Conservation (phyloP, 108 stramenopile genomes). For the Cyclotella kingstonii region DNA sequence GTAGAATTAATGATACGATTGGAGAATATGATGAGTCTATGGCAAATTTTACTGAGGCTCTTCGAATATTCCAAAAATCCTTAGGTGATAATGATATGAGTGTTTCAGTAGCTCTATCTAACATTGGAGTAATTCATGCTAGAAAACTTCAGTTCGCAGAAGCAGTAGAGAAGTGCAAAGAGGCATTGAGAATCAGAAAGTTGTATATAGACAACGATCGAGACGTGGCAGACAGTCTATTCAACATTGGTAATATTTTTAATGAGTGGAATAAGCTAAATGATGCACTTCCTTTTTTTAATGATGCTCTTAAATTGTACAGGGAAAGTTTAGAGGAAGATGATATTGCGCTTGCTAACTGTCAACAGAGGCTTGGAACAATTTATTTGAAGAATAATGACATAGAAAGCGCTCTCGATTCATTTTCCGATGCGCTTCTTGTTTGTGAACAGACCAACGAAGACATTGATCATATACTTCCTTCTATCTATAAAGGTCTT, state of each 20-base stretch:
- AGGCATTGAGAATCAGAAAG: slow-evolving; percentile 34
- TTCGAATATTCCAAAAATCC: slow-evolving; percentile 48
- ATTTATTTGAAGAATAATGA: slow-evolving; percentile 24
- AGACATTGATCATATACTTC: slow-evolving; percentile 30
- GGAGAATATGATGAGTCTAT: slow-evolving; percentile 54
- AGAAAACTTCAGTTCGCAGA: slow-evolving; percentile 31
- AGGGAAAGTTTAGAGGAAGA: slow-evolving; percentile 20
- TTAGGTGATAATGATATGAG: slow-evolving; percentile 57
- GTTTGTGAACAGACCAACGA: slow-evolving; percentile 28
- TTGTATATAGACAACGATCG: slow-evolving; percentile 50
- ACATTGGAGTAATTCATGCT: slow-evolving; percentile 62
- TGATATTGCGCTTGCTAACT: slow-evolving; percentile 26
- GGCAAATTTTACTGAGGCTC: slow-evolving; percentile 55
- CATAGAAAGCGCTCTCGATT: slow-evolving; percentile 21
- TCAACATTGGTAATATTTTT: slow-evolving; percentile 58
- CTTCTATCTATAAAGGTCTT: slow-evolving; percentile 30
- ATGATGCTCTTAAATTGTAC: slow-evolving; percentile 28
- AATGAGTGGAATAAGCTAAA: slow-evolving; percentile 41
- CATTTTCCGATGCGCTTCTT: slow-evolving; percentile 29
- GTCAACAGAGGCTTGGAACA: slow-evolving; percentile 22
- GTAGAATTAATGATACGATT: slow-evolving; percentile 57
- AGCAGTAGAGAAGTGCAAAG: slow-evolving; percentile 44
- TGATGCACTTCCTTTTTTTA: slow-evolving; percentile 31
- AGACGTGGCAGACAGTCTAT: slow-evolving; percentile 66
- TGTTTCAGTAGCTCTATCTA: slow-evolving; percentile 61